Percentiles rank a stretch among this genome's conserved stretches.
phyloP scores from a whole-genome alignment of 2,329 filamentous ascomycete genomes.

The Ilyonectria destructans region DNA sequence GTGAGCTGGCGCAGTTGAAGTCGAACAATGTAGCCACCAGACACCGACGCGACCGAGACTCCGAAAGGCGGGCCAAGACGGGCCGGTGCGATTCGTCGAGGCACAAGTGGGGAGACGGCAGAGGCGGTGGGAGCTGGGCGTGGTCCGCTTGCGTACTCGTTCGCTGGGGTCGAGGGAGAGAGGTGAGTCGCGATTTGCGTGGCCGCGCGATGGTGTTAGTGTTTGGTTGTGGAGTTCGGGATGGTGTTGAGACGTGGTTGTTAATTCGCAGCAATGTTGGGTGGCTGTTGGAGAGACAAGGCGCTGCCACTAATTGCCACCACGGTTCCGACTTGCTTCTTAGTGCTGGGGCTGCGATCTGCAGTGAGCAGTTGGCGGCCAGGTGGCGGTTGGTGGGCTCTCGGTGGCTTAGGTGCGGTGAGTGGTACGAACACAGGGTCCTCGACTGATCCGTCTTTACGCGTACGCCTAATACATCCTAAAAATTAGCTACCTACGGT shows the following conservation, averaged over 20 bases:
- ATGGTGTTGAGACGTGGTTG: constrained; percentile 49
- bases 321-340: constrained; percentile 21
- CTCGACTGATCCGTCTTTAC: neutral
- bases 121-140: neutral
- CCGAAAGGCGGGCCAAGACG: constrained; percentile 23
- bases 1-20: constrained; percentile 30
- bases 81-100: constrained; percentile 17
- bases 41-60: constrained; percentile 18
- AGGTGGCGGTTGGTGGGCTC: constrained; percentile 22
- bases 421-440: neutral
- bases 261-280: constrained; percentile 36
- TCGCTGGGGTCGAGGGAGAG: neutral
- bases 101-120: constrained; percentile 3
- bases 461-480: too few species aligned
- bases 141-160: neutral
- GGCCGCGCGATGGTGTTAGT: constrained; percentile 4
- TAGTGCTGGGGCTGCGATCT: neutral
- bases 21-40: constrained; percentile 15
- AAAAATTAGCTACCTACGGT: too few species aligned
- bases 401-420: neutral
- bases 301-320: constrained; percentile 43
- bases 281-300: constrained; percentile 31
- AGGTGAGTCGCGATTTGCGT: neutral
- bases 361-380: constrained; percentile 19
- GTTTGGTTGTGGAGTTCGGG: constrained; percentile 9